phyloP scores from a whole-genome alignment of 306 rosid genomes.

The Comarum palustre region DNA sequence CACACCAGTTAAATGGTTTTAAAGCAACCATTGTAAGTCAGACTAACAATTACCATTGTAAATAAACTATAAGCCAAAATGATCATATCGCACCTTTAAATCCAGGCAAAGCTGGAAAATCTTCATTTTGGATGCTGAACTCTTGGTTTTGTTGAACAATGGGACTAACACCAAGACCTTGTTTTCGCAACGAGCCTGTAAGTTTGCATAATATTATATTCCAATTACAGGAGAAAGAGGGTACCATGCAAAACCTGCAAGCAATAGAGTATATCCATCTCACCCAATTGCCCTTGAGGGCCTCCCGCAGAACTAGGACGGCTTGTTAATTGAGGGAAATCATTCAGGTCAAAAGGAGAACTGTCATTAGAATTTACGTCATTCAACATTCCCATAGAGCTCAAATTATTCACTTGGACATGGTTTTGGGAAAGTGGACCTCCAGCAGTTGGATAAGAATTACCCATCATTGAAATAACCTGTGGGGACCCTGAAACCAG shows the following conservation, averaged over 20 bases:
- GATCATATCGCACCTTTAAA: conserved; percentile 70
- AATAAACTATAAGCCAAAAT: conserved; percentile 4
- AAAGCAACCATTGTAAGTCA: not conserved
- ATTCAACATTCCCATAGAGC: conserved; percentile 89
- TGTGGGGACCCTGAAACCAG: conserved; percentile 83
- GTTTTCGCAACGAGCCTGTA: conserved; percentile 92
- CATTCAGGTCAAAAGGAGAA: conserved; percentile 88
- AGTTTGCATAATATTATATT: conserved; percentile 24
- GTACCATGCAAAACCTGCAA: not conserved
- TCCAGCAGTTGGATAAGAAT: conserved; percentile 78
- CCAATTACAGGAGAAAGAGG: not conserved
- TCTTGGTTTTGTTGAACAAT: conserved; percentile 96
- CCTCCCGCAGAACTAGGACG: conserved; percentile 99
- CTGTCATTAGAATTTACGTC: conserved; percentile 75
- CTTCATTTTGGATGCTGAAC: conserved; percentile 96
- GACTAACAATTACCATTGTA: not conserved
- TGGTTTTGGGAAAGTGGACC: conserved; percentile 87
- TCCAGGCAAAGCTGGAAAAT: conserved; percentile 96
- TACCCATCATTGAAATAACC: conserved; percentile 82
- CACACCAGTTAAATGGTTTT: not conserved
- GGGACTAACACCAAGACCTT: conserved; percentile 90
- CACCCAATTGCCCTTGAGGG: conserved; percentile 95
- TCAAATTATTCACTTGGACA: conserved; percentile 69
- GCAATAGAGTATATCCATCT: conserved; percentile 17
- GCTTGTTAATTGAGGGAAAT: conserved; percentile 84